A percentile compares a stretch with the other conserved stretches of the same genome.
phyloP scores from a whole-genome alignment of 495 filamentous ascomycete species.

The Mytilinidion resinicola region DNA sequence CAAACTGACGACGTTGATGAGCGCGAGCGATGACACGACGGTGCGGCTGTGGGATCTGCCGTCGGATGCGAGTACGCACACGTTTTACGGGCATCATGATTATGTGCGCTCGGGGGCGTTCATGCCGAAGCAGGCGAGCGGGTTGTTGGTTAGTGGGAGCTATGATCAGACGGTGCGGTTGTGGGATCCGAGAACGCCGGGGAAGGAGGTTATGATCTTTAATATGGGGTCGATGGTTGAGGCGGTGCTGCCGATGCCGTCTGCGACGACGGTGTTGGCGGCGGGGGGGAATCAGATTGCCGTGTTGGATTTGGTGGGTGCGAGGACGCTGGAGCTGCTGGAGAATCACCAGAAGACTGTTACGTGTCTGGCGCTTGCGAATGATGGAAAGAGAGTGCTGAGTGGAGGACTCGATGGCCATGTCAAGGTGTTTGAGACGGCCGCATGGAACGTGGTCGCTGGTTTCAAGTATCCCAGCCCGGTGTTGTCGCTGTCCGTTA shows the following conservation, averaged over 20 bases:
- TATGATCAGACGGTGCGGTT: constrained; percentile 91
- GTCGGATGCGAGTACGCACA: constrained; percentile 62
- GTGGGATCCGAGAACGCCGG: constrained; percentile 71
- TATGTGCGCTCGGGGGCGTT: constrained; percentile 85
- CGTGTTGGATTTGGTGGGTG: constrained; percentile 91
- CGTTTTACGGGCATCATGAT: constrained; percentile 83
- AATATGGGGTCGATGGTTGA: constrained; percentile 87
- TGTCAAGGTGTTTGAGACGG: constrained; percentile 91
- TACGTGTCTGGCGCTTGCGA: constrained; percentile 72
- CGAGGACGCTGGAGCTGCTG: constrained; percentile 75
- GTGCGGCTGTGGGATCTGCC: constrained; percentile 93
- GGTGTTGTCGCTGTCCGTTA: constrained; percentile 72
- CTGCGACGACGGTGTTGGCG: constrained; percentile 78
- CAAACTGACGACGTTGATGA: constrained; percentile 78
- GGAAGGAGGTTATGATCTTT: constrained; percentile 62
- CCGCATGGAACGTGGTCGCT: constrained; percentile 84
- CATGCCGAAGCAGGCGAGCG: constrained; percentile 70
- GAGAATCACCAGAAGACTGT: constrained; percentile 97
- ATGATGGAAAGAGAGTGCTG: constrained; percentile 70
- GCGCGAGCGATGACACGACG: constrained; percentile 80
- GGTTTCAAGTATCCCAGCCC: constrained; percentile 88
- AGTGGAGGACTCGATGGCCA: constrained; percentile 89
- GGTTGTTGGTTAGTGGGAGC: constrained; percentile 74
- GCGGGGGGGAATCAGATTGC: constrained; percentile 81
- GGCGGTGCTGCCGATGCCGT: constrained; percentile 73